phyloP scores from a whole-genome alignment of 2,329 filamentous ascomycete genomes.

The Fusarium tjaetaba region DNA sequence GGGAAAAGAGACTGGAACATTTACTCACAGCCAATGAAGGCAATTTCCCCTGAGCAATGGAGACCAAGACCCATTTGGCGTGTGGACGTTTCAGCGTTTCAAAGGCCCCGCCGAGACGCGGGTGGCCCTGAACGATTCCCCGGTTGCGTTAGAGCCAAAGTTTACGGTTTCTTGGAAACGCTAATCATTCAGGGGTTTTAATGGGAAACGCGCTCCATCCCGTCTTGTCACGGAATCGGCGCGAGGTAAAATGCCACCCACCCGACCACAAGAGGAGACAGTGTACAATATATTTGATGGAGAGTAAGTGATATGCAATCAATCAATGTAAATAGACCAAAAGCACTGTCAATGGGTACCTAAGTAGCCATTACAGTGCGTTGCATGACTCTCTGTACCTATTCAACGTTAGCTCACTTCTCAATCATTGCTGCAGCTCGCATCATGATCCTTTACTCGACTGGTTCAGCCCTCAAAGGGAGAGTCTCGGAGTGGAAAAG shows the following conservation, averaged over 20 bases:
- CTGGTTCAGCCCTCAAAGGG: neutral
- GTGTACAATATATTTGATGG: no score
- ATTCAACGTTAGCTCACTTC: neutral
- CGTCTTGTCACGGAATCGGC: neutral
- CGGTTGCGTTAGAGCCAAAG: slow-evolving; percentile 30
- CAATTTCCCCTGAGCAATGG: slow-evolving; percentile 19
- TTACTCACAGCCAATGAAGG: slow-evolving; percentile 6
- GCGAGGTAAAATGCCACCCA: neutral
- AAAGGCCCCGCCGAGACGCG: slow-evolving; percentile 13
- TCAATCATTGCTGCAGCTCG: neutral
- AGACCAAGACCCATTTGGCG: slow-evolving; percentile 24
- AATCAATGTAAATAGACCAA: neutral
- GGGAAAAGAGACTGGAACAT: neutral
- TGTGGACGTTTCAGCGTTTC: slow-evolving; percentile 28
- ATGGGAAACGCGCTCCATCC: slow-evolving; percentile 16
- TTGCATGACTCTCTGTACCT: neutral
- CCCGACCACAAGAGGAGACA: neutral
- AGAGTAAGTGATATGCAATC: no score
- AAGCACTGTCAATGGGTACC: neutral
- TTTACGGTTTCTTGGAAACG: slow-evolving; percentile 22
- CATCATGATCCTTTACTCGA: neutral
- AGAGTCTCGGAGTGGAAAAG: neutral
- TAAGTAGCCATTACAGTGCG: neutral
- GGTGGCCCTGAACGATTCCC: slow-evolving; percentile 24
- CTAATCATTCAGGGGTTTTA: slow-evolving; percentile 37